These are phyloP conservation scores for Leccinum ochraceum DNA, from an alignment of 768 basidiomycete genomes.

Conservation along the genomic window DNA sequence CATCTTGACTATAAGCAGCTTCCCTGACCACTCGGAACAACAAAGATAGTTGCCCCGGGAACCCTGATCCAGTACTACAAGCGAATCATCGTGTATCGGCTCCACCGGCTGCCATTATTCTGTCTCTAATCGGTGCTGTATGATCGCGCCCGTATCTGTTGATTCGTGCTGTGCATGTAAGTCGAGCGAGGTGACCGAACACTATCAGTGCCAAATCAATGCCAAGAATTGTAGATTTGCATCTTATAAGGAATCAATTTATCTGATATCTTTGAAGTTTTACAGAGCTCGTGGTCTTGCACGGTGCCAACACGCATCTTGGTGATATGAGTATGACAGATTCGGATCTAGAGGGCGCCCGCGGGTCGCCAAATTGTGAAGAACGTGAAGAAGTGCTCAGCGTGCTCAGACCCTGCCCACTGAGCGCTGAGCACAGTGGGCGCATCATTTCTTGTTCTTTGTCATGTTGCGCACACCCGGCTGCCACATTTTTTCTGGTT, in stretches of 20 bases:
- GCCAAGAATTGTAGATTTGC: background rate
- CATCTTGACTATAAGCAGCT: slow-evolving; percentile 25
- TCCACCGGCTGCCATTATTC: slow-evolving; percentile 21
- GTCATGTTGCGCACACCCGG: background rate
- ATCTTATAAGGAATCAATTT: slow-evolving; percentile 4
- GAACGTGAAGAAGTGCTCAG: slow-evolving; percentile 7
- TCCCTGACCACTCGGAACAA: slow-evolving; percentile 28
- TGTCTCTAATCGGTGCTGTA: slow-evolving; percentile 7
- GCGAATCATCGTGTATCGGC: slow-evolving; percentile 22
- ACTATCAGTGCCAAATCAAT: slow-evolving; percentile 4
- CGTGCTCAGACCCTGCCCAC: background rate
- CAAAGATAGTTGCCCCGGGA: slow-evolving; percentile 24
- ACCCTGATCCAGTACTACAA: slow-evolving; percentile 22
- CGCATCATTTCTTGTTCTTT: background rate
- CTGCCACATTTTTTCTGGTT: slow-evolving; percentile 1
- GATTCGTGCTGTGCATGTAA: slow-evolving; percentile 3
- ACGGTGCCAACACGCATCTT: slow-evolving; percentile 4
- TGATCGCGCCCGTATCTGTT: slow-evolving; percentile 8
- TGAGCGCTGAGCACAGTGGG: background rate
- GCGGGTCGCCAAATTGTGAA: slow-evolving; percentile 4
- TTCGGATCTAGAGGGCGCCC: slow-evolving; percentile 7
- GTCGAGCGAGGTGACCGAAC: background rate
- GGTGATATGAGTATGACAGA: slow-evolving; percentile 14
- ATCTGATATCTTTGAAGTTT: slow-evolving; percentile 9
- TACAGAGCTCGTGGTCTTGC: slow-evolving; percentile 13